These are phyloP conservation scores for Diaporthe vexans DNA, from an alignment of 2,329 filamentous ascomycete genomes.

Conservation along the genomic window DNA sequence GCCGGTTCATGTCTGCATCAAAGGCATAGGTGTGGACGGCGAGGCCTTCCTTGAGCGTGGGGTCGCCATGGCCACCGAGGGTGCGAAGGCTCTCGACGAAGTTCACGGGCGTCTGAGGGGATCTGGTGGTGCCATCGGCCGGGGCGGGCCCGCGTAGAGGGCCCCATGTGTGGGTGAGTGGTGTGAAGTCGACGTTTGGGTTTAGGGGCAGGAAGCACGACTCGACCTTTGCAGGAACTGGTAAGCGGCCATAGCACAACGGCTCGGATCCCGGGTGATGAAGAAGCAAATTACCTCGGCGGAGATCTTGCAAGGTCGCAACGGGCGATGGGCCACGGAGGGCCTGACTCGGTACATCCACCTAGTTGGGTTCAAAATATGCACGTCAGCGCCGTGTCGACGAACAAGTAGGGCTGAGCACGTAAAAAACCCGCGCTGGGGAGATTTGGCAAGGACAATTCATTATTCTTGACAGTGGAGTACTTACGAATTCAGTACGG, in stretches of 20 bases:
- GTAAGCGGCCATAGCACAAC: slow-evolving; percentile 14
- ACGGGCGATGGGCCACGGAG: slow-evolving; percentile 46
- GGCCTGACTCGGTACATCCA: slow-evolving; percentile 51
- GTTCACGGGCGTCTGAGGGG: slow-evolving; percentile 11
- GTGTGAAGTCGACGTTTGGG: slow-evolving; percentile 44
- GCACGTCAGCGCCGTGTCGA: slow-evolving; percentile 26
- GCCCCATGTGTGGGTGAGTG: slow-evolving; percentile 44
- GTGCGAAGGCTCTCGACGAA: slow-evolving; percentile 64
- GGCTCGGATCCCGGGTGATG: slow-evolving; percentile 2
- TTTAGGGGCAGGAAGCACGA: slow-evolving; percentile 45
- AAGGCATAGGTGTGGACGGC: slow-evolving; percentile 64
- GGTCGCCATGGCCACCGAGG: slow-evolving; percentile 63
- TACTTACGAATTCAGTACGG: slow-evolving; percentile 45
- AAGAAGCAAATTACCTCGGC: slow-evolving; percentile 38
- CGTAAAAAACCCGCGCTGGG: no score
- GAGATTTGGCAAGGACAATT: neutral
- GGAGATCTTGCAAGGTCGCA: slow-evolving; percentile 31
- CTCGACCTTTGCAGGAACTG: slow-evolving; percentile 40
- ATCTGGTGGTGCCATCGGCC: neutral
- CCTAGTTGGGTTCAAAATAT: slow-evolving; percentile 27
- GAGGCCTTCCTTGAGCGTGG: slow-evolving; percentile 63
- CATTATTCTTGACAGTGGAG: neutral
- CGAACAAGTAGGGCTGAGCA: slow-evolving; percentile 15
- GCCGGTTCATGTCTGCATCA: slow-evolving; percentile 60
- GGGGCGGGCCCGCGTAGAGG: slow-evolving; percentile 21